Conservation (phyloP, 768 basidiomycete species). For the Chalciporus sphaerocephalus region DNA sequence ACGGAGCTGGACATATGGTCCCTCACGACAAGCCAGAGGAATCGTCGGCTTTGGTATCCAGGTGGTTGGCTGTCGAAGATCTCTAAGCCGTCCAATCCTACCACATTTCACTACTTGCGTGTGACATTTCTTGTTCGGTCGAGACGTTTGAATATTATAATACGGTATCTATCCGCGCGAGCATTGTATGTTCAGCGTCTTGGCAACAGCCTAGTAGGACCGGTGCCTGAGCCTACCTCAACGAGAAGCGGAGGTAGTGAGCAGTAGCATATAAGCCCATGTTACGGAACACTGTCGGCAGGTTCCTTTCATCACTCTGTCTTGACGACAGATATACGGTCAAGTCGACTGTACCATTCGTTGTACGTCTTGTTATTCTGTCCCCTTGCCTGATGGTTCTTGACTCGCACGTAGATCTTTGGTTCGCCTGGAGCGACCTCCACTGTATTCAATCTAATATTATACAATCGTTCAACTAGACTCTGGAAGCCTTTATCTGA, state of each 20-base stretch:
- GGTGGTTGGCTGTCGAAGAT: constrained; percentile 50
- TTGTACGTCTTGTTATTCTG: not conserved
- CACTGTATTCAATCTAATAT: not conserved
- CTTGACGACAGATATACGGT: constrained; percentile 2
- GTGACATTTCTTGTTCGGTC: not conserved
- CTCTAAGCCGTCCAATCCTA: constrained; percentile 31
- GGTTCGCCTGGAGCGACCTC: not conserved
- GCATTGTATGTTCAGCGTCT: no score
- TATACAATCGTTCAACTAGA: constrained; percentile 31
- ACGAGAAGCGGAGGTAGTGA: no score
- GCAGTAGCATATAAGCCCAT: not conserved
- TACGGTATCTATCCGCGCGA: no score
- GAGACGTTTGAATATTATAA: no score
- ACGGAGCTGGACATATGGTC: constrained; percentile 77
- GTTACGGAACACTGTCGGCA: not conserved
- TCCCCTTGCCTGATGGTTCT: not conserved
- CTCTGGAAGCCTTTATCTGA: constrained; percentile 7
- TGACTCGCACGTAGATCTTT: not conserved
- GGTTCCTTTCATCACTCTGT: not conserved
- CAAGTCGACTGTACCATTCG: no score
- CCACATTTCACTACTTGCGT: not conserved
- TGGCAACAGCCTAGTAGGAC: no score
- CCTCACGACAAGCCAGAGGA: constrained; percentile 68
- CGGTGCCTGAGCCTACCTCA: no score
- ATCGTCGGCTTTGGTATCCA: constrained; percentile 56